Evolutionary conservation across 768 basidiomycete species (phyloP).

Genomic region (Boletus sp.): DNA sequence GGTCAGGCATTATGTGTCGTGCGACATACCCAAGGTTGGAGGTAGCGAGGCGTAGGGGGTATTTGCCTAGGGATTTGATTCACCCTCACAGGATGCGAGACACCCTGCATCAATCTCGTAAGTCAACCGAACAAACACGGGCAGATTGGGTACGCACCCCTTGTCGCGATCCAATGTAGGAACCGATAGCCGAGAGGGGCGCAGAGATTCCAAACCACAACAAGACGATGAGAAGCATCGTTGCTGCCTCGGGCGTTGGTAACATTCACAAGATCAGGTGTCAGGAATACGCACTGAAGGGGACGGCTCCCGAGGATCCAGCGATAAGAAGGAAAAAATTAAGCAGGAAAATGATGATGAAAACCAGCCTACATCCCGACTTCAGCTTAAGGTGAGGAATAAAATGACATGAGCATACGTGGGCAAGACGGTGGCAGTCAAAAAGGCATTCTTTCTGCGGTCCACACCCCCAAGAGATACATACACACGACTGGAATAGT

Average conservation of each 20-base stretch:
- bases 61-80: conserved; percentile 97
- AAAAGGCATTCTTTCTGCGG: conserved; percentile 76
- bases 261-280: neutral
- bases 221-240: conserved; percentile 78
- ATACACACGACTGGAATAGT: conserved; percentile 82
- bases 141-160: conserved; percentile 53
- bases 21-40: conserved; percentile 69
- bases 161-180: conserved; percentile 82
- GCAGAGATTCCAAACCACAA: conserved; percentile 95
- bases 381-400: conserved; percentile 6
- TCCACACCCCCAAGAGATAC: conserved; percentile 69
- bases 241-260: conserved; percentile 45
- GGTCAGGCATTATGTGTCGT: neutral
- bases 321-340: conserved; percentile 85
- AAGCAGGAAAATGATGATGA: conserved; percentile 82
- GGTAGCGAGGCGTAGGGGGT: conserved; percentile 82
- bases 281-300: conserved; percentile 64
- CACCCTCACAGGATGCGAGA: conserved; percentile 83
- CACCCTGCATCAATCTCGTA: conserved; percentile 41
- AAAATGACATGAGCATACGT: conserved; percentile 49
- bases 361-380: conserved; percentile 59
- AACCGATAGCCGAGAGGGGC: conserved; percentile 82
- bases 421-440: conserved; percentile 87
- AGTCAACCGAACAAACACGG: neutral
- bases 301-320: conserved; percentile 92